Percentiles rank a stretch among this genome's conserved stretches.
These are phyloP conservation scores for Hanseniaspora uvarum DNA, from an alignment of 1,139 yeast genomes.

Conservation along the genomic window DNA sequence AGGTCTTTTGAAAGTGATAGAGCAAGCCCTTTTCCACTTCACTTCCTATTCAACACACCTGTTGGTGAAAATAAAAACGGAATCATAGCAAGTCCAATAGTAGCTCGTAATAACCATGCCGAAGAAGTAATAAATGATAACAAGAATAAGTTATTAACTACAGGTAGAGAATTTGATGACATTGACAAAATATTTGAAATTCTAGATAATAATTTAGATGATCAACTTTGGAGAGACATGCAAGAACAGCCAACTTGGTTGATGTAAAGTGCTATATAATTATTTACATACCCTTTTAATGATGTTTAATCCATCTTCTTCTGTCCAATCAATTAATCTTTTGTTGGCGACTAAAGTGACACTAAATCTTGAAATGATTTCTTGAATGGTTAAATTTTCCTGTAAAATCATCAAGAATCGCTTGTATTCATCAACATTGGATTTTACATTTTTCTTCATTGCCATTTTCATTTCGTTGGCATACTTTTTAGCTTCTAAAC, in stretches of 20 bases:
- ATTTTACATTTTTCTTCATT: conserved; percentile 22
- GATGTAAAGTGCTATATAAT: not conserved
- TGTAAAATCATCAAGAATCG: conserved; percentile 32
- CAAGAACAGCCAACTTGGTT: conserved; percentile 69
- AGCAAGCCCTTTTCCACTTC: not conserved
- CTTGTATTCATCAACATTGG: conserved; percentile 22
- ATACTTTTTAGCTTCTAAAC: conserved; percentile 36
- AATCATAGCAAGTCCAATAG: not conserved
- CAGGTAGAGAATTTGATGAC: conserved; percentile 23
- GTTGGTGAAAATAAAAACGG: not conserved
- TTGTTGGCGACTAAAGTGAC: conserved; percentile 39
- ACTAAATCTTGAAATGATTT: conserved; percentile 40
- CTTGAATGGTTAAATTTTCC: conserved; percentile 37
- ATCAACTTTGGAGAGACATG: conserved; percentile 64
- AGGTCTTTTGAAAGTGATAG: not conserved
- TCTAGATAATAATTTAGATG: conserved; percentile 34
- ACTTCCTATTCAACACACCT: conserved; percentile 1
- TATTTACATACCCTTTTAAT: conserved; percentile 36
- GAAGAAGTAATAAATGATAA: conserved; percentile 26
- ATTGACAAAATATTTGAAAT: conserved; percentile 28
- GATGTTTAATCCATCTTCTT: conserved; percentile 38
- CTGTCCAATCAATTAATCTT: conserved; percentile 53
- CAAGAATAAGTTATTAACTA: conserved; percentile 26
- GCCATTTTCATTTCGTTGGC: conserved; percentile 25
- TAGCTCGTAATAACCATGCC: not conserved